Conservation (phyloP, 1,139 yeast genomes). For the Blastobotrys persicus region DNA sequence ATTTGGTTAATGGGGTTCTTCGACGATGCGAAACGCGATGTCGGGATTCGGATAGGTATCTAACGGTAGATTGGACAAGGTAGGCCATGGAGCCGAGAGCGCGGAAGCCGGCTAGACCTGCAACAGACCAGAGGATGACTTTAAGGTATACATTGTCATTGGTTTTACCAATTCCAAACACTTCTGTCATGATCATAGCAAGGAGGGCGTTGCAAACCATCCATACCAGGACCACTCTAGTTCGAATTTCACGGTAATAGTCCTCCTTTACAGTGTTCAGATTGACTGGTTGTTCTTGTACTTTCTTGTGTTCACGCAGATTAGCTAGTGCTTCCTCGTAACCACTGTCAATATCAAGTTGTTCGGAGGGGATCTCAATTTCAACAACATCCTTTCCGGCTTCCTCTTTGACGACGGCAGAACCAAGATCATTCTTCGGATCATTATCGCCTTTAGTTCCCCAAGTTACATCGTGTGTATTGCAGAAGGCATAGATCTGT, state of each 20-base stretch:
- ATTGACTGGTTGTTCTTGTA: slow-evolving; percentile 50
- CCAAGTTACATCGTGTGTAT: slow-evolving; percentile 96
- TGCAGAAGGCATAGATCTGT: slow-evolving; percentile 92
- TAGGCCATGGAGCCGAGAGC: slow-evolving; percentile 75
- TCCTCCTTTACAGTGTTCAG: slow-evolving; percentile 68
- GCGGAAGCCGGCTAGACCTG: slow-evolving; percentile 73
- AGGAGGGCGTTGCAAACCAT: slow-evolving; percentile 74
- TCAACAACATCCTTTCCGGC: slow-evolving; percentile 62
- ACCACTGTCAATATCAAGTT: slow-evolving; percentile 84
- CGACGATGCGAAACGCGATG: slow-evolving; percentile 27
- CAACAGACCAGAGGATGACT: slow-evolving; percentile 88
- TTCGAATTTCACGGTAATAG: slow-evolving; percentile 90
- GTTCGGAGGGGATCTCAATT: slow-evolving; percentile 86
- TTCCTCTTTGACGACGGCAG: slow-evolving; percentile 57
- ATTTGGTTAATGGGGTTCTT: slow-evolving; percentile 25
- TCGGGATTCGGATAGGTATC: slow-evolving; percentile 32
- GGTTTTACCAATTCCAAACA: slow-evolving; percentile 62
- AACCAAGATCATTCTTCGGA: slow-evolving; percentile 62
- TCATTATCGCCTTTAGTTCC: slow-evolving; percentile 93
- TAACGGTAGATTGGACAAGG: slow-evolving; percentile 46
- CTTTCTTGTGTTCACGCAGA: slow-evolving; percentile 65
- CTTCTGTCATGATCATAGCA: slow-evolving; percentile 83
- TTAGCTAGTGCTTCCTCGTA: slow-evolving; percentile 75
- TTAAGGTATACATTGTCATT: slow-evolving; percentile 74
- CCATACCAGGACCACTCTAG: slow-evolving; percentile 92